Base-by-base conservation (phyloP, 1,284 basidiomycete species). In the Afroboletus lepidellus region DNA sequence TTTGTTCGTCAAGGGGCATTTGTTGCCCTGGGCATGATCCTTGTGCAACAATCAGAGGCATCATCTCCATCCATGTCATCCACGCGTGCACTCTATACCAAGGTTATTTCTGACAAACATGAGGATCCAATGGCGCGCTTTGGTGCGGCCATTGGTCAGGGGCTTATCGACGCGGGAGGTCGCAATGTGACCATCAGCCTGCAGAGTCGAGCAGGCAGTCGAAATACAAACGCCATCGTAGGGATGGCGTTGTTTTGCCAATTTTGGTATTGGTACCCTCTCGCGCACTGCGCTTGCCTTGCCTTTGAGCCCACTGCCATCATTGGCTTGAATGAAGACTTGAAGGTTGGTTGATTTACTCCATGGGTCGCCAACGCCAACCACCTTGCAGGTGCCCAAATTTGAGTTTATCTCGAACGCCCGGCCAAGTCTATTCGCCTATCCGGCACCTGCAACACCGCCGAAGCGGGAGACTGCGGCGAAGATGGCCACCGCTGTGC, bases 261-360 rank as follows among this genome's bases (percentile, higher is more conserved):
- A 70, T 98, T 98, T 74, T 98, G 95, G 95, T 98, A 98, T 70
- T 98, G 95, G 95, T 98, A 94, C 73, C 95, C 95, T 32, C 76
- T 98, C 25, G 93, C 94, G n/a, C 94, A 97, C 65, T 94, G 90
- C 61, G 87, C 92, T 16, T 90, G 87, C 62, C 75, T 98, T 58
- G 87, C 94, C 2, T 97, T 98, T 71, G 88, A 92, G 56, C 94
- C 95, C 3, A 98, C 95, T 13, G 92, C 90, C 12, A 87, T 98
- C 55, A 94, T 98, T 62, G 94, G 92, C 23, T 72, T 98, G 50
- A 88, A 94, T 63, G 84, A 80, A 55, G 83, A 94, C 57, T 75
- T 97, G 48, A 88, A 91, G 78, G 90, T 93, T 60, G 50, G 74
- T 47, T 29, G 2, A 41, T 45, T 36, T n/a, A 57, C 47, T 44